phyloP scores from a whole-genome alignment of 192 early-diverging fungal genomes.

The Coemansia sp. region DNA sequence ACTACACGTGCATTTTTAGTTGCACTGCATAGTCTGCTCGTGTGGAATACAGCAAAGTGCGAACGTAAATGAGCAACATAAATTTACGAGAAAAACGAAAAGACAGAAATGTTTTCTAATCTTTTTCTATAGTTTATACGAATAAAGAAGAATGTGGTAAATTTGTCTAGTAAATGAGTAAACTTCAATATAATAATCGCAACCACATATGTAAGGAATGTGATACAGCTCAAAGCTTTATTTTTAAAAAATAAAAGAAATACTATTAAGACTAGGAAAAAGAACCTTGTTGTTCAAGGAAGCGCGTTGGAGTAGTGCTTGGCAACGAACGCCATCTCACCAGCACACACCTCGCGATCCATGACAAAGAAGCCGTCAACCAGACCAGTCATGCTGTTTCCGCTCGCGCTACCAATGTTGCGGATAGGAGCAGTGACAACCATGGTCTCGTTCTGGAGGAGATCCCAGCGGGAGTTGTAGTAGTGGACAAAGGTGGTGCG shows the following conservation, averaged over 20 bases:
- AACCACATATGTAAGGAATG: background rate
- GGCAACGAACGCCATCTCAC: slow-evolving; percentile 48
- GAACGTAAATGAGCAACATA: too few relatives aligned
- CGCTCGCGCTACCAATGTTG: slow-evolving; percentile 37
- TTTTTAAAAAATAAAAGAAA: background rate
- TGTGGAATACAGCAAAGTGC: too few relatives aligned
- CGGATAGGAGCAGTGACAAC: slow-evolving; percentile 32
- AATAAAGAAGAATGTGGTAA: too few relatives aligned
- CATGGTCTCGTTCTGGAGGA: slow-evolving; percentile 40
- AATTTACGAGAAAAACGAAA: too few relatives aligned
- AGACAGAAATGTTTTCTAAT: too few relatives aligned
- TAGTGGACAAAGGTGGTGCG: slow-evolving; percentile 34
- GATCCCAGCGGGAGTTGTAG: slow-evolving; percentile 42
- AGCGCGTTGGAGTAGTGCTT: slow-evolving; percentile 40
- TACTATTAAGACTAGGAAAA: background rate
- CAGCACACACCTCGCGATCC: slow-evolving; percentile 28
- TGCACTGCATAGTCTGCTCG: too few relatives aligned
- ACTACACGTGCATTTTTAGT: too few relatives aligned
- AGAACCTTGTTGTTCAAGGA: slow-evolving; percentile 17
- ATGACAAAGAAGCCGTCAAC: slow-evolving; percentile 44
- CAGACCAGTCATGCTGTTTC: slow-evolving; percentile 37
- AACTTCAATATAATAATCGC: background rate
- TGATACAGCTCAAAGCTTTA: background rate
- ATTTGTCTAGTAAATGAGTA: too few relatives aligned
- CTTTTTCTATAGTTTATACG: too few relatives aligned